These are phyloP conservation scores for Epichloe hybrida DNA, from an alignment of 2,329 filamentous ascomycete genomes.

Conservation along the genomic window DNA sequence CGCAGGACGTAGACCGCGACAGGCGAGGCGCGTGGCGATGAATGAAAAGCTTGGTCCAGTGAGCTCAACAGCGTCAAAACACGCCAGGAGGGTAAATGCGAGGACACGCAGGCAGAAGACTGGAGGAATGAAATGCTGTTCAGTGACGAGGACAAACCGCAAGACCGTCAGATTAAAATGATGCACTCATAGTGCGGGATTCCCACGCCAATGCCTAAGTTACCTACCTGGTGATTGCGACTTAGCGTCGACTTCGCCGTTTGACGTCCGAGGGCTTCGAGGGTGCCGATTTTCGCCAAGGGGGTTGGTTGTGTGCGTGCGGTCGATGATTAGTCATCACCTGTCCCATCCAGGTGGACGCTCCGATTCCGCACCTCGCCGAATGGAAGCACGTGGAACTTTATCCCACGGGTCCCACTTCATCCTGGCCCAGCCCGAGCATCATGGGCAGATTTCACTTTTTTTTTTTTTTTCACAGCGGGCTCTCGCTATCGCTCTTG, in stretches of 20 bases:
- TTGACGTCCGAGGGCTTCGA: neutral
- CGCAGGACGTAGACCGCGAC: neutral
- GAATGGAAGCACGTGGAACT: too few relatives aligned
- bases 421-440: too few relatives aligned
- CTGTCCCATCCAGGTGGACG: too few relatives aligned
- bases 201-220: neutral
- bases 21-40: neutral
- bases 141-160: neutral
- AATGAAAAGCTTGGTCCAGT: neutral
- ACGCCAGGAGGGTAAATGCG: neutral
- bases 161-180: slow-evolving; percentile 5
- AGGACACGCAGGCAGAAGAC: too few relatives aligned
- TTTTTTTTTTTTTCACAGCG: too few relatives aligned
- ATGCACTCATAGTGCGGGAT: slow-evolving; percentile 9
- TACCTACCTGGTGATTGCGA: neutral
- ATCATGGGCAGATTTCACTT: too few relatives aligned
- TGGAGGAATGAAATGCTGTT: neutral
- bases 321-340: too few relatives aligned
- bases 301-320: too few relatives aligned
- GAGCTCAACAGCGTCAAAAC: neutral
- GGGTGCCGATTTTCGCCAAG: too few relatives aligned
- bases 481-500: too few relatives aligned
- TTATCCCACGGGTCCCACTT: too few relatives aligned
- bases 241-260: neutral
- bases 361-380: too few relatives aligned